These are phyloP conservation scores for Oryza punctata DNA, from an alignment of 176 grass and related monocot species.

Conservation along the genomic window DNA sequence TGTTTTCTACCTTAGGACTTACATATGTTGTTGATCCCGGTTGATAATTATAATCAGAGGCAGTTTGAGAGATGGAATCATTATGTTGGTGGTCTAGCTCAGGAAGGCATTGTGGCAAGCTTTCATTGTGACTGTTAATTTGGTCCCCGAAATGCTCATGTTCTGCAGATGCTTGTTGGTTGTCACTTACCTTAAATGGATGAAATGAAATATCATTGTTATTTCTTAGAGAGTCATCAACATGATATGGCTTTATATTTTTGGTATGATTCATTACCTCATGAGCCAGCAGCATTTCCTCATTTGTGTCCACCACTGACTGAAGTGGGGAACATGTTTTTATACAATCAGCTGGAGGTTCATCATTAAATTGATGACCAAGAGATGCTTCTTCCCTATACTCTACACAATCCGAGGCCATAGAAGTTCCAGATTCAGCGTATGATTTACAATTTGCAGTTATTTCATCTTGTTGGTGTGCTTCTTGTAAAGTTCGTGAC, in stretches of 20 bases:
- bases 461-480: constrained; percentile 36
- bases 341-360: constrained; percentile 21
- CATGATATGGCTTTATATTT: constrained; percentile 24
- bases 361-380: constrained; percentile 38
- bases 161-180: constrained; percentile 18
- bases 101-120: constrained; percentile 14
- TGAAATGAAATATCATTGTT: constrained; percentile 2
- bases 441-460: constrained; percentile 21
- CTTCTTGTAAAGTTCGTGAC: constrained; percentile 26
- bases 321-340: constrained; percentile 2
- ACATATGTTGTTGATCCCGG: constrained; percentile 25
- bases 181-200: constrained; percentile 17
- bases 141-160: constrained; percentile 27
- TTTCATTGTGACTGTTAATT: constrained; percentile 28
- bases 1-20: constrained; percentile 43
- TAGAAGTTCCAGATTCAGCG: constrained; percentile 4
- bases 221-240: constrained; percentile 27
- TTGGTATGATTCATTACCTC: constrained; percentile 23
- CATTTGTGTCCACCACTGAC: constrained; percentile 20
- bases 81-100: background rate
- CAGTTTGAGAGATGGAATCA: constrained; percentile 33
- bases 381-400: constrained; percentile 34
- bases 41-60: constrained; percentile 46
- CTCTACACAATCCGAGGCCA: constrained; percentile 19
- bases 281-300: constrained; percentile 44